Evolutionary conservation across 1,139 yeast genomes (phyloP), one percentile per base, ranked within the genome.

Genomic region (Candida gigantensis): DNA sequence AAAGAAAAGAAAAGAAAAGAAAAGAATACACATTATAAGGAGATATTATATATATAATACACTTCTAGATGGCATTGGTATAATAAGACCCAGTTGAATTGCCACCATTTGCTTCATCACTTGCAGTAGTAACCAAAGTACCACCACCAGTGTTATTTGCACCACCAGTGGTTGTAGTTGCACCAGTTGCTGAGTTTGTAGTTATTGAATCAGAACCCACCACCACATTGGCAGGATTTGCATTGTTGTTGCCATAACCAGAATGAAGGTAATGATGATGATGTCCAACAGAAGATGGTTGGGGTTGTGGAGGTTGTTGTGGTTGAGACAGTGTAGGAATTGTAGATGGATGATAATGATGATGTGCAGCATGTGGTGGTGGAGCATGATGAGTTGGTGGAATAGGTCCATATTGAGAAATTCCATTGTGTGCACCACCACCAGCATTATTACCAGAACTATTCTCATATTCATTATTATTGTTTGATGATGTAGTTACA

Each of bases 101-200:
- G 5, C 31, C 31, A 13, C 25, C 30, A 20, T 7, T 12, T 13
- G 30, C 6, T 12, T 27, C 30, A 6, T 27, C 35, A 19, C 14
- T 12, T 25, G 30, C 18, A 3, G 38, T 31, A 15, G 38, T 25
- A 19, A 17, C 26, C 15, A 29, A 25, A 19, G 25, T 24, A 13
- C 24, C 32, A 23, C n/a, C n/a, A 12, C 26, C n/a, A 24, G 16
- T 24, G 11, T 33, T 11, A 13, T 15, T 26, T 13, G 23, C 26
- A 15, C 15, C 17, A 9, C 25, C 28, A 17, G 35, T 17, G 13
- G 28, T 32, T 21, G 28, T 20, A 10, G 32, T 19, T 10, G 26
- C 21, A n/a, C 11, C 30, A 3, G 42, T 17, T 9, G 46, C 10
- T 4, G 30, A 17, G 4, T 20, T 15, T 12, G 18, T 15, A 19